Conservation (phyloP, 176 grass and related monocot genomes). For the Raddia guianensis region DNA sequence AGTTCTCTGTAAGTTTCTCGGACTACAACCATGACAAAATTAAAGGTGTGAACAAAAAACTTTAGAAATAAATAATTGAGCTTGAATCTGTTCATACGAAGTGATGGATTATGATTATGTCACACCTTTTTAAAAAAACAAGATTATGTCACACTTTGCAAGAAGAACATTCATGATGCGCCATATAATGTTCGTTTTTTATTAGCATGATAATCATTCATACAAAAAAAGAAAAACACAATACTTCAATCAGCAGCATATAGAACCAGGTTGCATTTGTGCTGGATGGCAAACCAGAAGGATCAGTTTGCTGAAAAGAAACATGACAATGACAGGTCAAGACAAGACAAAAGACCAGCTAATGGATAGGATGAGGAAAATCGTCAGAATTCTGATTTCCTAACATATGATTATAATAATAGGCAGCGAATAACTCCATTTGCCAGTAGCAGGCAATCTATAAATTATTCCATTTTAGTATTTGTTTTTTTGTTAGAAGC, state of each 20-base stretch:
- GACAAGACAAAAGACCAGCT: constrained; percentile 12
- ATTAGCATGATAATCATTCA: constrained; percentile 27
- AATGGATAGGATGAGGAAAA: constrained; percentile 36
- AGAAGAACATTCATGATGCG: constrained; percentile 16
- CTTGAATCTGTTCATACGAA: not conserved
- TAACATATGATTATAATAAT: constrained; percentile 30
- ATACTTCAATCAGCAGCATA: not conserved
- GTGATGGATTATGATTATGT: constrained; percentile 1
- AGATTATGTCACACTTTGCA: not conserved
- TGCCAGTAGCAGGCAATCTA: not conserved
- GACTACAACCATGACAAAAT: not conserved
- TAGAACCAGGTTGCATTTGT: constrained; percentile 17
- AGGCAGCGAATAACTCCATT: constrained; percentile 27
- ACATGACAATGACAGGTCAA: constrained; percentile 36
- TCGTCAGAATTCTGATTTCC: constrained; percentile 23
- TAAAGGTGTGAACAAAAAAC: not conserved
- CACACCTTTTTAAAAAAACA: no score
- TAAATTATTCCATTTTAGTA: constrained; percentile 20
- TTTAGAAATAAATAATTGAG: not conserved
- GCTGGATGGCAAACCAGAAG: constrained; percentile 13
- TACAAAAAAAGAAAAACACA: not conserved
- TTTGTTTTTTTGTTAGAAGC: constrained; percentile 27
- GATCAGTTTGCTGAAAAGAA: constrained; percentile 41
- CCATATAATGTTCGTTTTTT: constrained; percentile 21
- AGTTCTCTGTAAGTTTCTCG: not conserved